Percentiles rank a stretch among this genome's conserved stretches.
These are phyloP conservation scores for Tolypocladium capitatum DNA, from an alignment of 2,329 filamentous ascomycete species.

Conservation along the genomic window DNA sequence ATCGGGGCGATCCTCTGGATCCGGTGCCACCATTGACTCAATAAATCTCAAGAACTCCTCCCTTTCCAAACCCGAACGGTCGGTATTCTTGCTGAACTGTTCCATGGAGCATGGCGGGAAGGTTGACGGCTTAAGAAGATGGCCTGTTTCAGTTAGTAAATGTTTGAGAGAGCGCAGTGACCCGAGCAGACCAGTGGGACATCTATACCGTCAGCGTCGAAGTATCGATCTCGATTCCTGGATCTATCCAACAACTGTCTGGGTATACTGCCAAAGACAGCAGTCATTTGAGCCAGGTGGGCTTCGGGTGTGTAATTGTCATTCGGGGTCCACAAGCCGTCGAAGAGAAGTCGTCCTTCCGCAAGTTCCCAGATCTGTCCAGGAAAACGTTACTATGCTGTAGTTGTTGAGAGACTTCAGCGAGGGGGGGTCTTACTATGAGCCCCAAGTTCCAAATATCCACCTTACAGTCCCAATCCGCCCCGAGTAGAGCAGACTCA, in stretches of 20 bases:
- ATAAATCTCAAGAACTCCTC: constrained; percentile 5
- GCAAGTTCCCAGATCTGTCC: constrained; percentile 11
- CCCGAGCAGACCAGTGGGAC: not conserved
- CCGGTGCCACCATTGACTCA: constrained; percentile 2
- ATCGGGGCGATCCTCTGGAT: constrained; percentile 5
- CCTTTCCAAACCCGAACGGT: constrained; percentile 1
- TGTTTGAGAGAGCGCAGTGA: too few species aligned
- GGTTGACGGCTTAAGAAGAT: constrained; percentile 3
- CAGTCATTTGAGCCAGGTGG: constrained; percentile 12
- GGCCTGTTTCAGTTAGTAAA: constrained; percentile 1
- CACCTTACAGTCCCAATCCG: constrained; percentile 11
- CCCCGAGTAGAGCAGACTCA: constrained; percentile 9
- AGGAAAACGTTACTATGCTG: too few species aligned
- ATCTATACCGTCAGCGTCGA: constrained; percentile 3
- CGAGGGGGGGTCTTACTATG: constrained; percentile 1
- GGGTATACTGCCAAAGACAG: constrained; percentile 9
- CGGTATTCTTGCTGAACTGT: constrained; percentile 2
- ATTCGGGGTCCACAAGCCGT: constrained; percentile 8
- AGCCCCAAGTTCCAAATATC: constrained; percentile 13
- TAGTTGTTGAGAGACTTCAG: too few species aligned
- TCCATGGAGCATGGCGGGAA: constrained; percentile 5
- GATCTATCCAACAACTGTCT: constrained; percentile 3
- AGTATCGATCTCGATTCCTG: constrained; percentile 2
- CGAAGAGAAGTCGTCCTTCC: constrained; percentile 10
- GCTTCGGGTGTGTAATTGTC: constrained; percentile 10